These are phyloP conservation scores for Leucosporidium scottii DNA, from an alignment of 768 basidiomycete genomes.

Conservation along the genomic window DNA sequence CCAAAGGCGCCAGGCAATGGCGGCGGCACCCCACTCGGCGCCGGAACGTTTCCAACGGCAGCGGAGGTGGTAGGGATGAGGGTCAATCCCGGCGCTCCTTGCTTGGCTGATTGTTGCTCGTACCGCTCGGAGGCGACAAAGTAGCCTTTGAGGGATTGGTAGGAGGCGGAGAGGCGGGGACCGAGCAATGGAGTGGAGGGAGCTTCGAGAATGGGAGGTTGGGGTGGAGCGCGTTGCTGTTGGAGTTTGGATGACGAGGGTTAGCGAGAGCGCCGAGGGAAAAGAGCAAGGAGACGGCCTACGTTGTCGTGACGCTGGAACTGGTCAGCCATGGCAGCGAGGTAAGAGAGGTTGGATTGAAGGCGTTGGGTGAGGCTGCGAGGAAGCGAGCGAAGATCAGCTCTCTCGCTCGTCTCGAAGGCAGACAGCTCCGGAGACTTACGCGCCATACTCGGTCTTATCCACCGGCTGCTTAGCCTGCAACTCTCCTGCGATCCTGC, in stretches of 20 bases:
- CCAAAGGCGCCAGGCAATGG: not conserved
- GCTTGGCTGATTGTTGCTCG: conserved; percentile 11
- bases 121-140: conserved; percentile 21
- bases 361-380: conserved; percentile 22
- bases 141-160: conserved; percentile 22
- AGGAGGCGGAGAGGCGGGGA: conserved; percentile 2
- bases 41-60: not conserved
- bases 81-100: not conserved
- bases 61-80: not conserved
- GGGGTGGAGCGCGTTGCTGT: not conserved
- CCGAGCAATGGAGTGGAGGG: conserved; percentile 13
- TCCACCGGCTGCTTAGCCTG: conserved; percentile 2
- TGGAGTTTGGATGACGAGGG: not conserved
- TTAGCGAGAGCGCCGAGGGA: too few relatives aligned
- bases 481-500: conserved; percentile 17
- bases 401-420: not conserved
- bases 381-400: not conserved
- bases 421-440: too few relatives aligned
- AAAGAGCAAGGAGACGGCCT: not conserved
- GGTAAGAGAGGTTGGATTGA: conserved; percentile 23
- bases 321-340: conserved; percentile 17
- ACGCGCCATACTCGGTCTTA: conserved; percentile 13
- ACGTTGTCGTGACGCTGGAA: not conserved
- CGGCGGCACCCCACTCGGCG: not conserved
- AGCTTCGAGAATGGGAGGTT: conserved; percentile 10